Percentiles rank a stretch among this genome's conserved stretches.
Conservation (phyloP, 805 yeast genomes). For the Wickerhamiella shivajii region DNA sequence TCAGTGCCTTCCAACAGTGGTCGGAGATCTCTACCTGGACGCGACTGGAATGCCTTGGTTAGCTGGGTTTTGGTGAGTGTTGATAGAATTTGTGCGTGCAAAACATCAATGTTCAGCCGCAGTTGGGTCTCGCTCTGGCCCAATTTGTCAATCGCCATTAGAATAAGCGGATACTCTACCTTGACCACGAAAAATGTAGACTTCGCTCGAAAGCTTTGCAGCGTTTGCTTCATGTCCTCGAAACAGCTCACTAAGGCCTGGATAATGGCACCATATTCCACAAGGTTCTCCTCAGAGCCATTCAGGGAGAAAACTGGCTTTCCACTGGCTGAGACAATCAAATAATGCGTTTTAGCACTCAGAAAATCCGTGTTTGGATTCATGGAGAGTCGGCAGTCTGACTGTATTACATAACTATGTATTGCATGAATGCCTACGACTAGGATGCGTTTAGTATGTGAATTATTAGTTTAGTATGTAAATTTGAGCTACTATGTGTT, state of each 20-base stretch:
- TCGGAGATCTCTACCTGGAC: slow-evolving; percentile 72
- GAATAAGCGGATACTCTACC: slow-evolving; percentile 51
- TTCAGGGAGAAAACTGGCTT: slow-evolving; percentile 17
- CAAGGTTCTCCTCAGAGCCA: slow-evolving; percentile 14
- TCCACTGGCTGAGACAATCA: slow-evolving; percentile 18
- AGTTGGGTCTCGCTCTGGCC: slow-evolving; percentile 30
- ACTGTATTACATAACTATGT: too few species aligned
- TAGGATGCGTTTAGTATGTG: too few species aligned
- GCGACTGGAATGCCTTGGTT: slow-evolving; percentile 45
- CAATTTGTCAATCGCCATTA: slow-evolving; percentile 43
- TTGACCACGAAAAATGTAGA: slow-evolving; percentile 41
- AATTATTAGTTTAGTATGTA: too few species aligned
- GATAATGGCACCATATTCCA: slow-evolving; percentile 17
- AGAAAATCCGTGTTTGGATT: too few species aligned
- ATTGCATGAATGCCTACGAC: too few species aligned
- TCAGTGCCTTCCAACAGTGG: slow-evolving; percentile 65
- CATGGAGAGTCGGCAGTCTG: too few species aligned
- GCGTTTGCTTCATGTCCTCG: slow-evolving; percentile 12
- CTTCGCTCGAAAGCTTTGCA: slow-evolving; percentile 36
- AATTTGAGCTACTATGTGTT: too few species aligned
- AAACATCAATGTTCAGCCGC: slow-evolving; percentile 48
- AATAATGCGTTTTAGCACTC: slow-evolving; percentile 14
- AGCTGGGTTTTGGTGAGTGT: slow-evolving; percentile 73
- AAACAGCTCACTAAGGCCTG: slow-evolving; percentile 19
- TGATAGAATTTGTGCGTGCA: slow-evolving; percentile 68